Evolutionary conservation across 2,329 filamentous ascomycete genomes (phyloP), one percentile per base, ranked within the genome.

Genomic region (Paraphoma chrysanthemicola): DNA sequence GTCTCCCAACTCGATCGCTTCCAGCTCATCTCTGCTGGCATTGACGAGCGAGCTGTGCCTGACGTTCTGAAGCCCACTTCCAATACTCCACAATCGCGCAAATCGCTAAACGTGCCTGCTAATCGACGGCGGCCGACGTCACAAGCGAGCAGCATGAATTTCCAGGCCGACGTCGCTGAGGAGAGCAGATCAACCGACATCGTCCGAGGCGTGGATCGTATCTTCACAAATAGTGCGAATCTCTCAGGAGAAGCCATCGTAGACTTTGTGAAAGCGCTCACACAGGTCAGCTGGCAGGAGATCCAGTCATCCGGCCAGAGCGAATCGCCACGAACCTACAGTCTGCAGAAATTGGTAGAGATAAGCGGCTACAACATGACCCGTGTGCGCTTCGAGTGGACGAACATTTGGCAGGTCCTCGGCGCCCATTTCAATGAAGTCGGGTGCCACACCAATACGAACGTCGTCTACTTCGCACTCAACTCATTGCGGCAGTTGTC

Each of bases 281-380:
- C 92, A 7, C 93, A 97, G 74, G 94, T 99, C 63, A 98, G 94
- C 77, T 98, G 95, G 95, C 94, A 98, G 71, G 95, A 99, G 77
- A 99, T 99, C 71, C 94, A 96, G 74, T 96, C 95, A 3, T 98
- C 95, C 0, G 95, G 95, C 0, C 92, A 94, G 54, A 97, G 94
- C 71, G 95, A 99, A 58, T 96, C 92, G 18, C 95, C 95, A 10
- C 88, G 96, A 52, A 99, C 94, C 8, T 99, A 97, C 83, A 97
- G 93, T 79, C 81, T 99, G 59, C 95, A 99, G 73, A 99, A 99
- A 78, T 87, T 99, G 61, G 96, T 99, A 14, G 95, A 99, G 78
- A 98, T 99, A 77, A 96, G 92, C 76, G 97, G 97, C 78, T 99
- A 99, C 86, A 99, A 99, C 81, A 99, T 99, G 95, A 93, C 92